phyloP scores from a whole-genome alignment of 192 early-diverging fungal genomes.

The Funneliformis geosporum region DNA sequence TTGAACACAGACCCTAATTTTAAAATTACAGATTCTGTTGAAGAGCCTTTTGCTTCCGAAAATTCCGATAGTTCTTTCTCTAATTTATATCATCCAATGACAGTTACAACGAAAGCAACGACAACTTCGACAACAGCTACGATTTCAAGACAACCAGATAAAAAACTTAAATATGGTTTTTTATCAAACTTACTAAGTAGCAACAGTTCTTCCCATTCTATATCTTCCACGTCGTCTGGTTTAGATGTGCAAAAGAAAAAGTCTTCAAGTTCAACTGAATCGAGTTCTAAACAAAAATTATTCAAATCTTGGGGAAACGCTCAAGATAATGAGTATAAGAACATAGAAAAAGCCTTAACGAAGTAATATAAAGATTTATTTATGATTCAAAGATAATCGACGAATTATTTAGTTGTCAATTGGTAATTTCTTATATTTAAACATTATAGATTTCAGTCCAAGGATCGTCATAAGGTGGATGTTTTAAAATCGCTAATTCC shows the following conservation, averaged over 20 bases:
- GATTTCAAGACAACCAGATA: not conserved
- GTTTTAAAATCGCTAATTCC: slow-evolving; percentile 21
- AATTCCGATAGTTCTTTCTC: not conserved
- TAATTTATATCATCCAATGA: not conserved
- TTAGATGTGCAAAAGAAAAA: slow-evolving; percentile 1
- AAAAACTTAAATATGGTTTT: not conserved
- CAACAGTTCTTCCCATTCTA: not conserved
- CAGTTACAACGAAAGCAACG: not conserved
- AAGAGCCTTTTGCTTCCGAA: not conserved
- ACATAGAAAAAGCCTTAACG: slow-evolving; percentile 17
- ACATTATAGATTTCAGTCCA: slow-evolving; percentile 27
- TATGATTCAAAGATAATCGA: not conserved
- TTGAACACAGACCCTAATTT: not conserved
- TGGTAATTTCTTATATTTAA: not conserved
- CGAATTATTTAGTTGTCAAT: not conserved
- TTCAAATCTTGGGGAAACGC: slow-evolving; percentile 15
- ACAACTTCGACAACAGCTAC: not conserved
- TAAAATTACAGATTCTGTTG: not conserved
- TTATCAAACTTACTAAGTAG: not conserved
- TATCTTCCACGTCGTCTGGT: not conserved
- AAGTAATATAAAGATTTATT: not conserved
- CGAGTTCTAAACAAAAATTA: slow-evolving; percentile 14
- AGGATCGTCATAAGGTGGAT: slow-evolving; percentile 30
- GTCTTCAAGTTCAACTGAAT: not conserved
- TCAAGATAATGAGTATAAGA: slow-evolving; percentile 30